Percentiles rank a stretch among this genome's conserved stretches.
Evolutionary conservation across 169 alveolate genomes (phyloP).

Genomic region (Miamiensis avidus): DNA sequence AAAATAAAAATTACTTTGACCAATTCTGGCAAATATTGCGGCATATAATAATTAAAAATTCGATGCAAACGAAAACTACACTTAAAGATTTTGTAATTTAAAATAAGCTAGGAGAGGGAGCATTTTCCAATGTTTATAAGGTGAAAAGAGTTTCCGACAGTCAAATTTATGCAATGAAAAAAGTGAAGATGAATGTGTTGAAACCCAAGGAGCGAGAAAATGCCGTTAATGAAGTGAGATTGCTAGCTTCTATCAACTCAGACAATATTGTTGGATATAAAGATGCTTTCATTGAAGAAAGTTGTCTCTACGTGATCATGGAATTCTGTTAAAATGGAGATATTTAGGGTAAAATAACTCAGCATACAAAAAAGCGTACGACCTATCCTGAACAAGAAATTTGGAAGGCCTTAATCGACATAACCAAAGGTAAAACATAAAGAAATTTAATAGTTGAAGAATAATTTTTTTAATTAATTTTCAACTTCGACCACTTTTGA

Average conservation of each 20-base stretch:
- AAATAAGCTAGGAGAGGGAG: conserved; percentile 61
- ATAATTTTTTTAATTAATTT: conserved; percentile 45
- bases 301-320: conserved; percentile 46
- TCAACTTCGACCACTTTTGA: conserved; percentile 81
- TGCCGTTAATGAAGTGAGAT: conserved; percentile 82
- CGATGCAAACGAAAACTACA: background rate
- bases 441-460: conserved; percentile 32
- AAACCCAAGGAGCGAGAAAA: conserved; percentile 73
- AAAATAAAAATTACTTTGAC: background rate
- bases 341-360: conserved; percentile 46
- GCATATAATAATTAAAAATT: too few species aligned
- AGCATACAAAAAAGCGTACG: conserved; percentile 45
- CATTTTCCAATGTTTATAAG: conserved; percentile 61
- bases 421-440: conserved; percentile 39
- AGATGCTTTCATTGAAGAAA: conserved; percentile 58
- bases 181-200: conserved; percentile 60
- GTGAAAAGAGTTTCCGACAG: conserved; percentile 61
- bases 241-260: conserved; percentile 68
- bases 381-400: conserved; percentile 51
- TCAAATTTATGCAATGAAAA: conserved; percentile 67
- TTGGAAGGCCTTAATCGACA: conserved; percentile 59
- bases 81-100: conserved; percentile 33
- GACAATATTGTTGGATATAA: conserved; percentile 61
- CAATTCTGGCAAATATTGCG: too few species aligned
- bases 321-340: conserved; percentile 67